Evolutionary conservation across 768 basidiomycete genomes (phyloP).

Genomic region (Suillus clintonianus): DNA sequence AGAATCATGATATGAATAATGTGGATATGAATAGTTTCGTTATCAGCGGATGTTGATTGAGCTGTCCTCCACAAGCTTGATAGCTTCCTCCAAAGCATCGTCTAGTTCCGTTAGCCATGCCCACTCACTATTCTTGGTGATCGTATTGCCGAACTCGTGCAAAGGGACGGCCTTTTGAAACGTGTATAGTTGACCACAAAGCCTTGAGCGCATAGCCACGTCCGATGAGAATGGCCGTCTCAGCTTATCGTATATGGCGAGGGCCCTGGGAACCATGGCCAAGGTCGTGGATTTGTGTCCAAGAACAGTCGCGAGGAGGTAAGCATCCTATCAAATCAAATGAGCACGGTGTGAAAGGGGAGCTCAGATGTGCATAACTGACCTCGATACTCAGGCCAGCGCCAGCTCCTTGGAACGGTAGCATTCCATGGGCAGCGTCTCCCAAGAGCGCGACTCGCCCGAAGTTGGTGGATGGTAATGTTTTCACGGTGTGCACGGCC

Average conservation of each 20-base stretch:
- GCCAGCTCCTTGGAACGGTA: conserved; percentile 46
- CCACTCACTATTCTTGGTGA: conserved; percentile 65
- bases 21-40: neutral
- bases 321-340: conserved; percentile 33
- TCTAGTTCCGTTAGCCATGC: conserved; percentile 29
- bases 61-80: conserved; percentile 12
- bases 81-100: conserved; percentile 18
- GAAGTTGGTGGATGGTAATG: conserved; percentile 51
- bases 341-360: neutral
- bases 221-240: conserved; percentile 47
- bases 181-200: conserved; percentile 15
- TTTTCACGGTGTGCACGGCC: conserved; percentile 62
- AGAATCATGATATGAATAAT: neutral
- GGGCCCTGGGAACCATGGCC: conserved; percentile 41
- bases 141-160: conserved; percentile 37
- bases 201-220: conserved; percentile 29
- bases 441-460: conserved; percentile 52
- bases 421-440: conserved; percentile 45
- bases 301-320: conserved; percentile 39
- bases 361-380: conserved; percentile 4
- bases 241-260: conserved; percentile 50
- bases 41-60: neutral
- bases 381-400: conserved; percentile 48
- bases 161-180: conserved; percentile 32
- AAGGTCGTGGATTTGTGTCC: conserved; percentile 40